Conservation (phyloP, 2,329 filamentous ascomycete genomes). For the Sporothrix globosa region DNA sequence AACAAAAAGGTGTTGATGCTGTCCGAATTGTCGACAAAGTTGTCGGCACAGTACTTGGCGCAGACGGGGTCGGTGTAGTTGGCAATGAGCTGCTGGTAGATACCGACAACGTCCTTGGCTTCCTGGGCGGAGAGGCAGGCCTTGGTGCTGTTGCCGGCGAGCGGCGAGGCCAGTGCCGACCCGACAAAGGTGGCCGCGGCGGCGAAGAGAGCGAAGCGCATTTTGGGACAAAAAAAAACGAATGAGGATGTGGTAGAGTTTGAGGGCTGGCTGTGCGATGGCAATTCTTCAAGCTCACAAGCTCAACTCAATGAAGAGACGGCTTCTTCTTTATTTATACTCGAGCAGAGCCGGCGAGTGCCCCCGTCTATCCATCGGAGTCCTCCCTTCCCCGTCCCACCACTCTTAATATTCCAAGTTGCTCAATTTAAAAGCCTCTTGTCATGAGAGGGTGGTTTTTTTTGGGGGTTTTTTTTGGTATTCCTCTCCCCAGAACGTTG, state of each 20-base stretch:
- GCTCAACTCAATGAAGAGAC: background rate
- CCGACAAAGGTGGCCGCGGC: constrained; percentile 30
- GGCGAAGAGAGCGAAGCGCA: constrained; percentile 29
- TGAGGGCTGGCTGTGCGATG: background rate
- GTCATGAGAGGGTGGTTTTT: too few relatives aligned
- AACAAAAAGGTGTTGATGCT: constrained; percentile 44
- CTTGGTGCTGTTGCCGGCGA: constrained; percentile 27
- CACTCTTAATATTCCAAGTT: background rate
- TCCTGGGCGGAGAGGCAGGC: constrained; percentile 34
- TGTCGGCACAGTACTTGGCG: constrained; percentile 41
- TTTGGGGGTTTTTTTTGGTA: too few relatives aligned
- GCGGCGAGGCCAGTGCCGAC: constrained; percentile 28
- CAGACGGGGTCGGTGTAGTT: constrained; percentile 40
- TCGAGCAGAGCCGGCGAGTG: background rate
- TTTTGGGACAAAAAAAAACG: background rate
- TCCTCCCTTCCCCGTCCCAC: background rate
- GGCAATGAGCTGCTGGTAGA: constrained; percentile 42
- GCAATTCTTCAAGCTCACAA: background rate
- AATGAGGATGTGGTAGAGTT: background rate
- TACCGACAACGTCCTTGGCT: constrained; percentile 39
- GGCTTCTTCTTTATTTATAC: constrained; percentile 19
- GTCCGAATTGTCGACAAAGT: constrained; percentile 43
- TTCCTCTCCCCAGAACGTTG: background rate
- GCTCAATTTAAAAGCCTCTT: constrained; percentile 14
- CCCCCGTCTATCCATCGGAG: background rate